Base-by-base conservation (phyloP, 345 rosid genomes). In the Populus simonii region DNA sequence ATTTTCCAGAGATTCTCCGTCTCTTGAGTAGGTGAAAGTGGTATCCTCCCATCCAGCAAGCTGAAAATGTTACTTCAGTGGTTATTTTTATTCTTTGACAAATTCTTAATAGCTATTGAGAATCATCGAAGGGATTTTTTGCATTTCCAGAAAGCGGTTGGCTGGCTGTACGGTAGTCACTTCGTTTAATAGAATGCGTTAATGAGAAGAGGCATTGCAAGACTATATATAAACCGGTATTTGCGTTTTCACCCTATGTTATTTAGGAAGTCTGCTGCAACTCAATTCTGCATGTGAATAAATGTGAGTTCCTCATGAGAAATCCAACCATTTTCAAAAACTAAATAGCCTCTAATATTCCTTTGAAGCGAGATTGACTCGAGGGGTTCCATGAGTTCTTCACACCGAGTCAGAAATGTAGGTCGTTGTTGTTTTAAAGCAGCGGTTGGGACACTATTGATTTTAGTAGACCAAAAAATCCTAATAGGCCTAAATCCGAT, bases 81-180 rank as follows among this genome's bases (percentile, higher is more conserved):
- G 6, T 10, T n/a, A 57, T n/a, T n/a, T 4, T 57, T 55, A 3
- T 22, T 55, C 11, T 2, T 2, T 55, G 25, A 57, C 63, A 57
- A 10, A 57, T n/a, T 57, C 63, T 27, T 57, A 27, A n/a, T 57
- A 38, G 22, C 41, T 47, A n/a, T 18, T 12, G 63, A 57, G 43
- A 75, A 66, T 71, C 70, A 35, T 72, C 55, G 53, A 66, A 36
- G 71, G 62, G 35, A 29, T 43, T 35, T 71, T 49, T 63, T 3
- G 25, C 25, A 8, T 75, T 68, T 47, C 17, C 71, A 75, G 16
- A 31, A 27, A 68, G 33, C n/a, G 8, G 47, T 63, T 61, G 47
- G 17, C 29, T 49, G 33, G n/a, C 75, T 7, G 35, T 29, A 29
- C 29, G 55, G 31, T 22, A 20, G 5, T 62, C 17, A 62, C 25